Base-by-base conservation (phyloP, 2,329 filamentous ascomycete genomes). In the Colletotrichum tabaci region DNA sequence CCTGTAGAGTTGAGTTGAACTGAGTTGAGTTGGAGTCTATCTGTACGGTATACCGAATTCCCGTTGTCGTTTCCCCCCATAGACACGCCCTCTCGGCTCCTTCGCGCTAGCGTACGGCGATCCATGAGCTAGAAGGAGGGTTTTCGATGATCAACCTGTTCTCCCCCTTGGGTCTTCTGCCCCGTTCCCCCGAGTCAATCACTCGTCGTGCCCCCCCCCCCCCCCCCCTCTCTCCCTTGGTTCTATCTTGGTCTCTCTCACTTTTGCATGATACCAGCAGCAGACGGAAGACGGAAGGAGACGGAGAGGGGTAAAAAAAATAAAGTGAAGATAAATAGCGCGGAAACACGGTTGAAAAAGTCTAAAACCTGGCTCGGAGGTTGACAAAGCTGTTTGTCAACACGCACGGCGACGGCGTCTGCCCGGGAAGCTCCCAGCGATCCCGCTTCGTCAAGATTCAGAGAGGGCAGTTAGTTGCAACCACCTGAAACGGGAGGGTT, bases 401-500 rank as follows among this genome's bases (percentile, higher is more conserved):
- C 52, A 4, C 23, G 21, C 44, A 53, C 40, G 46, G 35, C 30
- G 23, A 53, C 56, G 64, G 55, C 56, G 5, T 42, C 46, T 40
- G 12, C 55, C 62, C 26, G 44, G 67, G 56, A 30, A 49, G 49
- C 26, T 70, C 67, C 67, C 30, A 56, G 57, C 58, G 64, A 68
- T 71, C 65, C 58, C 68, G 58, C 68, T 53, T 71, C 30, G 65
- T 63, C 68, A 63, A 68, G 68, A 62, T 71, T 63, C 46, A 8
- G 49, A 49, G 16, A 61, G 26, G 56, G 49, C 42, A 50, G 44
- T 16, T 30, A 40, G 47, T 56, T 61, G 30, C 53, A 70, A 47
- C 66, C 70, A 72, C 70, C 70, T 72, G 70, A 72, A 72, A 72
- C 70, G 66, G 61, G 56, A 72, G 70, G 70, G 70, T 70, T 70